A percentile compares a stretch with the other conserved stretches of the same genome.
Conservation (phyloP, 495 filamentous ascomycete species). For the Penicillium canescens region DNA sequence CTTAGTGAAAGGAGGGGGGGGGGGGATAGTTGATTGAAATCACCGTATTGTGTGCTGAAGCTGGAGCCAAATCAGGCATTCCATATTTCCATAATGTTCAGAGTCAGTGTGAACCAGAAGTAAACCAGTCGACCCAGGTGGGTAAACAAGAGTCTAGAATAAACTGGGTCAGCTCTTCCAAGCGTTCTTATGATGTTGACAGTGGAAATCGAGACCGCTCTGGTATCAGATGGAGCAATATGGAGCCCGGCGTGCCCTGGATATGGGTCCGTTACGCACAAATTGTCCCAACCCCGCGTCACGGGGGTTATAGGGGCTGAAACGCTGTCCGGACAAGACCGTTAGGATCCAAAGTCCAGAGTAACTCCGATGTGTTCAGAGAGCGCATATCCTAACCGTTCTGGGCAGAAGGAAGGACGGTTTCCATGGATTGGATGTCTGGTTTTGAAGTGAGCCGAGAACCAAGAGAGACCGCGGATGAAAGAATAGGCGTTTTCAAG, state of each 20-base stretch:
- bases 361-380: background rate
- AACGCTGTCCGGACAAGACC: background rate
- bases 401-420: background rate
- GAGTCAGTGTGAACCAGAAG: no score
- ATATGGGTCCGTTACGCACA: conserved; percentile 1
- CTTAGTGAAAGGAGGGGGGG: no score
- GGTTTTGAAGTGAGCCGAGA: background rate
- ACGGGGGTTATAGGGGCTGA: background rate
- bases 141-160: background rate
- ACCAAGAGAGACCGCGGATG: background rate
- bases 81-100: no score
- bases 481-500: background rate
- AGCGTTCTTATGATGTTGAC: background rate
- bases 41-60: no score
- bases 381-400: background rate
- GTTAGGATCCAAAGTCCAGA: no score
- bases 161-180: background rate
- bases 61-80: no score
- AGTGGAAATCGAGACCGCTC: background rate
- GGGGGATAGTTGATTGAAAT: no score
- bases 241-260: background rate
- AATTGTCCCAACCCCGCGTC: background rate
- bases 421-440: background rate
- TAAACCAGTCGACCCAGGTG: no score
- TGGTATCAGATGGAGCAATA: background rate